Base-by-base conservation (phyloP, 768 basidiomycete species). In the Naganishia onofrii region DNA sequence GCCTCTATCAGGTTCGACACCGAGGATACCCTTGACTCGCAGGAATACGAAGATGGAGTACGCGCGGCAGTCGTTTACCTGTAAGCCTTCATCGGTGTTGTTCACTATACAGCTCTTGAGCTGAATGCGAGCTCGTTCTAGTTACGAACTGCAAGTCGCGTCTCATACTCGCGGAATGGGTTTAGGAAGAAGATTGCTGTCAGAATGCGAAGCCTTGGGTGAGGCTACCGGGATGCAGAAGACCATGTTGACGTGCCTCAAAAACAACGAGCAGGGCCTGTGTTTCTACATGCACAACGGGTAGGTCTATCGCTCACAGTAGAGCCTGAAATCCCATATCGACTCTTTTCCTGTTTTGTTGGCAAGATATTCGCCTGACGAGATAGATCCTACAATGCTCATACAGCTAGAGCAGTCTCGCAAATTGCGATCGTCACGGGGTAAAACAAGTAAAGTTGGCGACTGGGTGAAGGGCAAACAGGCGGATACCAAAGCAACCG, bases 1-100 rank as follows among this genome's bases (percentile, higher is more conserved):
- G 60, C 60, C 38, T 42, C 60, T 38, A 63, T 63, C 38, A 36
- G 60, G 38, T 63, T 63, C 21, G 60, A 63, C 26, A 63, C 60
- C 19, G 60, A 63, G 38, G 60, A 63, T 44, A 63, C 60, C 13
- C 26, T 63, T 17, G 60, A 63, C 26, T 63, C 60, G 0, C 60
- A 63, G 26, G 60, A 63, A 29, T 63, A 63, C 26, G 60, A 63
- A 15, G 60, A 63, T 36, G 60, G 60, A 28, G 42, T 46, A 10
- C 60, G 38, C 2, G 42, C 60, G 60, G 29, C 60, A 17, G 60
- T 63, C 2, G 38, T 63, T 3, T 63, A 63, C 60, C 46, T 63
- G 60, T 63, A 44, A 44, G 60, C 38, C 7, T 34, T 7, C 4
- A 51, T 51, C 48, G 23, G 23, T 23, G 7, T 26, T n/a, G 23